Evolutionary conservation across 2,329 filamentous ascomycete species (phyloP), one percentile per base, ranked within the genome.

Genomic region (Tolypocladium ophioglossoides): DNA sequence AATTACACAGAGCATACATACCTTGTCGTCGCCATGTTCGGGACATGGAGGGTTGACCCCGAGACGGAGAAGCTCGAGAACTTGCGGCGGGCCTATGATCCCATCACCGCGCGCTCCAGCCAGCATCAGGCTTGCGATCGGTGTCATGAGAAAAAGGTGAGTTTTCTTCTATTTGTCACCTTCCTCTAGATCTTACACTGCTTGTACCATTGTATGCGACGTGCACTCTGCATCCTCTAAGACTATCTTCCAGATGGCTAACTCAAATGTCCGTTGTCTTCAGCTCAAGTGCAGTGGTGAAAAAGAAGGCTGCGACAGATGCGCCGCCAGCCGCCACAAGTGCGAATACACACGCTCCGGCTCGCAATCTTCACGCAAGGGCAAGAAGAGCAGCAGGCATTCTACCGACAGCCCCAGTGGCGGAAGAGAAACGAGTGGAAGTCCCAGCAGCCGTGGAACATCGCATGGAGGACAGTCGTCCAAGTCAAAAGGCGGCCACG

Each of bases 91-190:
- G 66, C 67, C 35, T 69, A 66, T 53, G 69, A 72, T 52, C 70
- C 68, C 51, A 61, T 69, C 57, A 68, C 68, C 30, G 68, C 69
- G 34, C 66, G 69, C 44, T 70, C 69, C 11, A 72, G 66, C 56
- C 65, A 65, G 51, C 70, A 72, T 56, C 68, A 71, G 56, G 70
- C 70, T 2, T 72, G 70, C 59, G 66, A 70, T 49, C 62, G 68
- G 32, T 72, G 70, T 51, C 68, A 72, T 49, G 66, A 69, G 58
- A 72, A 72, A 54, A 72, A 72, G 64, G 70, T 71, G 59, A 10
- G 58, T 32, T 27, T 24, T 14, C n/a, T 22, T 3, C 20, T 18
- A 6, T 37, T 12, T 12, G 34, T 39, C 14, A 2, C 22, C 8
- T 37, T 38, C 11, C 18, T 27, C n/a, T 12, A 5, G 30, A 18